Conservation (phyloP, 495 filamentous ascomycete species). For the Margaritispora aquatica region DNA sequence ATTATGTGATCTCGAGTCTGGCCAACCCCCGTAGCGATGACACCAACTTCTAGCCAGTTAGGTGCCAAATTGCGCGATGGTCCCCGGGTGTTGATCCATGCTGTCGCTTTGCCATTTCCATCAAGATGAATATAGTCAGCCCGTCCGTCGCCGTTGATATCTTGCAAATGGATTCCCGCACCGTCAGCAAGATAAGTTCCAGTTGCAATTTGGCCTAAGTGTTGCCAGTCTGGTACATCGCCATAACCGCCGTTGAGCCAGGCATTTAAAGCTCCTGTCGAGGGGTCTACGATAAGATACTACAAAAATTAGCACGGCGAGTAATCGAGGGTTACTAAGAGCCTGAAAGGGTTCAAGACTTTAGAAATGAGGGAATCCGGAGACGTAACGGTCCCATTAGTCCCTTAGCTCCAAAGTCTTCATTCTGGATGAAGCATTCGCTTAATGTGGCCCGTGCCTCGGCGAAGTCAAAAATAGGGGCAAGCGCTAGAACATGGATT, state of each 20-base stretch:
- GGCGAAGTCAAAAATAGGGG: no score
- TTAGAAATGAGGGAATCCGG: no score
- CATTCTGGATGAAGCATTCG: no score
- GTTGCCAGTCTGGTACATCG: conserved; percentile 5
- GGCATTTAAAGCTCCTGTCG: background rate
- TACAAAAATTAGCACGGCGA: no score
- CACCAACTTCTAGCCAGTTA: background rate
- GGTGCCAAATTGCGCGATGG: background rate
- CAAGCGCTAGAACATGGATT: no score
- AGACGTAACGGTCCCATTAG: no score
- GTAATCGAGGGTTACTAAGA: no score
- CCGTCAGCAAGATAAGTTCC: conserved; percentile 5
- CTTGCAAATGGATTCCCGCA: conserved; percentile 24
- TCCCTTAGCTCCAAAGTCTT: no score
- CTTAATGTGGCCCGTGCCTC: no score
- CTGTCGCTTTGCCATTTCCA: background rate
- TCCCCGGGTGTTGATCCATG: conserved; percentile 4
- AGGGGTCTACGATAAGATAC: conserved; percentile 19
- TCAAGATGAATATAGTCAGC: conserved; percentile 14
- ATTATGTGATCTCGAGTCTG: background rate
- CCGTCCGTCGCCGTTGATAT: conserved; percentile 25
- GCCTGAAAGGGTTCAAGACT: no score
- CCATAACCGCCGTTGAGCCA: conserved; percentile 12
- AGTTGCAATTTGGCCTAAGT: background rate
- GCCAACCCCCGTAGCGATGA: conserved; percentile 6